Evolutionary conservation across 1,139 yeast species (phyloP), one percentile per base, ranked within the genome.

Genomic region (Scheffersomyces stambukii): DNA sequence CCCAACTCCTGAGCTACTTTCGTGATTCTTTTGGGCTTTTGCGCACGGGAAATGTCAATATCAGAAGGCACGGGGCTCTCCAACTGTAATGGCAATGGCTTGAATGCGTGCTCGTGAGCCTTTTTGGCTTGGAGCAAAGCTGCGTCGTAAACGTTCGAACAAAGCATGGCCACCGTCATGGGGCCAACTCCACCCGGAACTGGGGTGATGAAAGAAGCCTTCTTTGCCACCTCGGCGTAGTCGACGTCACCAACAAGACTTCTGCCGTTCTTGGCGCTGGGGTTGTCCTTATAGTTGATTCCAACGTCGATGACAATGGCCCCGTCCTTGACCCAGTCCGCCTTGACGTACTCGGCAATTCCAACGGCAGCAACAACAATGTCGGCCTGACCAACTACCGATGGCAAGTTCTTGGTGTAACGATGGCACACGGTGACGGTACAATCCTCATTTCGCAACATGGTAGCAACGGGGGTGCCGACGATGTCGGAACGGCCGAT

Each of bases 121-220:
- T 52, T 56, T 42, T 66, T 57, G 27, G 73, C 70, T 52, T 71
- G 68, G 45, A 72, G 50, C 36, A 76, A 61, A n/a, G 85, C 83
- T 26, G 84, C 81, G 36, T 67, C 64, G 35, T 75, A 62, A 4
- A 82, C 83, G 46, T 82, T 82, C 29, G 78, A 69, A 39, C 83
- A 73, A 38, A 82, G 69, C 88, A 81, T 81, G 24, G 88, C 89
- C 23, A 82, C 91, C 17, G 93, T 82, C 93, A 82, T 82, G 43
- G 93, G 93, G 21, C 93, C 93, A 42, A 82, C 93, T 43, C 93
- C 93, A 54, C 93, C 91, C 20, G 93, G 93, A 29, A 82, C 93
- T 4, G 93, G 93, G 5, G 93, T 81, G 31, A 82, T 64, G 45
- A 66, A 75, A 2, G 80, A 62, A 2, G 86, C 81, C 41, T 65